Conservation (phyloP, 345 rosid genomes). For the Moricandia arvensis region DNA sequence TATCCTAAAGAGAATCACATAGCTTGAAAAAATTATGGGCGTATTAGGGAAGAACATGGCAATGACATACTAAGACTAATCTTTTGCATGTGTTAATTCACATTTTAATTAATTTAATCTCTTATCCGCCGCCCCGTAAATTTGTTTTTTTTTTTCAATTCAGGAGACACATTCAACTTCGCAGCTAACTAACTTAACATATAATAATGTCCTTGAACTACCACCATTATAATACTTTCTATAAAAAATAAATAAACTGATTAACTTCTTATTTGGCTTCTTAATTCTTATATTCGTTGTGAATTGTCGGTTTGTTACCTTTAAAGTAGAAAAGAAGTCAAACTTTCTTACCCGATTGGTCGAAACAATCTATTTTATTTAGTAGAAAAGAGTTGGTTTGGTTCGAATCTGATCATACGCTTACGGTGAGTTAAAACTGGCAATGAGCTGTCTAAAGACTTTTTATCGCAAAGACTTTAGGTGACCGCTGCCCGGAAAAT, state of each 20-base stretch:
- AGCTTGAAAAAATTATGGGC: conserved; percentile 29
- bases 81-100: conserved; percentile 31
- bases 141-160: background rate
- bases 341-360: too few species aligned
- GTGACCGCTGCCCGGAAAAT: conserved; percentile 32
- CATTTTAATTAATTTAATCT: conserved; percentile 9
- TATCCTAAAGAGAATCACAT: conserved; percentile 29
- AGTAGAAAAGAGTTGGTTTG: background rate
- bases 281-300: background rate
- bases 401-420: background rate
- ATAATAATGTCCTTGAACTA: background rate
- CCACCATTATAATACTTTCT: background rate
- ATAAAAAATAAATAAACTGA: background rate
- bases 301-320: background rate
- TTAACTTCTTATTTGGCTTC: background rate
- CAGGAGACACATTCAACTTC: background rate
- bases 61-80: conserved; percentile 21
- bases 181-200: background rate
- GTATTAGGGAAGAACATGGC: conserved; percentile 33
- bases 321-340: too few species aligned
- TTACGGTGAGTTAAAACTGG: conserved; percentile 18
- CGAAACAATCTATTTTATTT: too few species aligned
- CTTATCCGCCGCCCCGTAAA: conserved; percentile 20
- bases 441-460: conserved; percentile 32
- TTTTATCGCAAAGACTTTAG: conserved; percentile 9